Evolutionary conservation across 2,329 filamentous ascomycete genomes (phyloP).

Genomic region (Aspergillus fructus): DNA sequence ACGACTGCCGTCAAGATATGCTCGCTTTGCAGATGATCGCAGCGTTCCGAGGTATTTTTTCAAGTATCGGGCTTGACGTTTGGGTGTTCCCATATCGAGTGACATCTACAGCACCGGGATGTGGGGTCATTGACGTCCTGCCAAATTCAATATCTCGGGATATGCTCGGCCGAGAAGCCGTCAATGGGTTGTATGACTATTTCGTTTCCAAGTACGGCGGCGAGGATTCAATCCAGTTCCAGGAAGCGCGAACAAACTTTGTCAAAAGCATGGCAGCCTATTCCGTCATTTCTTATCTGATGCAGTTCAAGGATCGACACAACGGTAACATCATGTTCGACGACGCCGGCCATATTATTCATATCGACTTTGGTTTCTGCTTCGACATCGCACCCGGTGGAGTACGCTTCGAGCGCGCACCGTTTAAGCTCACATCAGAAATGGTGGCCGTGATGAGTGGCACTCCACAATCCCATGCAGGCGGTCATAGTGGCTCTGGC

Average conservation of each 20-base stretch:
- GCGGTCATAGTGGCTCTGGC: conserved; percentile 25
- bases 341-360: conserved; percentile 92
- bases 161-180: conserved; percentile 96
- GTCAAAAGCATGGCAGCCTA: conserved; percentile 99
- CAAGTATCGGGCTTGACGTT: conserved; percentile 89
- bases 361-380: conserved; percentile 99
- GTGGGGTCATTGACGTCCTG: conserved; percentile 95
- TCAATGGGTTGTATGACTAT: conserved; percentile 98
- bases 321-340: conserved; percentile 99
- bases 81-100: conserved; percentile 97
- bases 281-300: conserved; percentile 90
- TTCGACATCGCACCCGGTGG: conserved; percentile 98
- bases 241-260: conserved; percentile 93
- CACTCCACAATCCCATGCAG: conserved; percentile 41
- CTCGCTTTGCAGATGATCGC: conserved; percentile 97
- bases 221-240: conserved; percentile 91
- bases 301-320: conserved; percentile 99
- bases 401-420: conserved; percentile 94
- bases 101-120: conserved; percentile 93
- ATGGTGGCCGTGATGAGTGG: conserved; percentile 99
- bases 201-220: conserved; percentile 97
- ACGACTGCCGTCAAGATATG: conserved; percentile 97
- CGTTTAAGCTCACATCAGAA: conserved; percentile 95
- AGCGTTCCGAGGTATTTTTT: conserved; percentile 95
- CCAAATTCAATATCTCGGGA: conserved; percentile 97